Evolutionary conservation across 495 filamentous ascomycete genomes (phyloP), one percentile per base, ranked within the genome.

Genomic region (Penicillium chermesinum): DNA sequence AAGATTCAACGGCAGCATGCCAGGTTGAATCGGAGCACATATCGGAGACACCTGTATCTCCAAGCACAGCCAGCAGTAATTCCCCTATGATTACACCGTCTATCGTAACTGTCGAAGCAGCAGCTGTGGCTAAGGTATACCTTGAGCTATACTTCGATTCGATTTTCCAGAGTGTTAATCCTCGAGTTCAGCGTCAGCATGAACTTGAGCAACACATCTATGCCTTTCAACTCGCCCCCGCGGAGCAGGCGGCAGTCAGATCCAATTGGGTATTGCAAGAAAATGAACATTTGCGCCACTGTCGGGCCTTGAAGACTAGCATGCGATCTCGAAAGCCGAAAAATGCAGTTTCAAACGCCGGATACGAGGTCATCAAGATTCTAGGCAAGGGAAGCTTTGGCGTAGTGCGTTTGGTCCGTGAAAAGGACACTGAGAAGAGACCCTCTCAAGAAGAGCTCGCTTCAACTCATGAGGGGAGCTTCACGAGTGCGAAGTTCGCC

Each of bases 321-420:
- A 77, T 79, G 16, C 68, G 79, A 33, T 48, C 61, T n/a, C 49
- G 58, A 13, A 48, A 67, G 10, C 33, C 46, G 14, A 56, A 63
- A 1, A 66, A 71, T 30, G 64, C 69, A n/a, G 65, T 79, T 10
- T 74, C 74, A 3, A 61, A 78, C 20, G 78, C 79, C 2, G 83
- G 82, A n/a, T 96, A 88, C 53, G 87, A 95, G 53, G 69, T 82
- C 14, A 68, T 96, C 32, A 86, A 86, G 53, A 72, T 89, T n/a
- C 76, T 97, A n/a, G 91, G 91, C 0, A 94, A 91, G 63, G 91
- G 91, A 12, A 95, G 91, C 56, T 97, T 96, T 69, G 91, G 91
- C 2, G 84, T 95, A 44, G 91, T 97, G 6, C 77, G 85, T 38
- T 74, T 97, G 18, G 90, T 95, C 6, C 81, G 80, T 14, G 85